Base-by-base conservation (phyloP, 495 filamentous ascomycete genomes). In the Neurospora sp. region DNA sequence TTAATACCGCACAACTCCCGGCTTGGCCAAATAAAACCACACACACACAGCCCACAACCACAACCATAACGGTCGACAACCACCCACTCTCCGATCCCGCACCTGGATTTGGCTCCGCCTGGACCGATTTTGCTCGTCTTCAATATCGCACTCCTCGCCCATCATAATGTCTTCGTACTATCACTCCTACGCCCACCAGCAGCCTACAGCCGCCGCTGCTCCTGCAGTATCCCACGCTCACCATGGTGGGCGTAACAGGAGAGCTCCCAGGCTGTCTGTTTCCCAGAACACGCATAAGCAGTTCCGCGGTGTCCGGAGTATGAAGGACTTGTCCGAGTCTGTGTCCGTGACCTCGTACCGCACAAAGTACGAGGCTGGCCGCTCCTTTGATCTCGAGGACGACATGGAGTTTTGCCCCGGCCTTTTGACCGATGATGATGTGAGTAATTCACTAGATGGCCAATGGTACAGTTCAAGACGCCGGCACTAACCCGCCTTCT, bases 301-400 rank as follows among this genome's bases (percentile, higher is more conserved):
- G 81, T 94, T 93, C 81, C 91, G 91, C 70, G 90, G 89, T 70
- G 89, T 92, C 40, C 87, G 92, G 79, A 94, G 90, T 77, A 93
- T 93, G 87, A 94, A 96, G 82, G 96, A 98, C 81, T 82, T 94
- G 70, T 92, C 90, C 76, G 94, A 97, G 78, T 86, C 90, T 68
- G 89, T 90, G 44, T 86, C 90, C 41, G 86, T 94, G 65, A 86
- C 86, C 68, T 89, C 90, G 73, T 97, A 93, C 83, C 91, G 94
- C 72, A 87, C 89, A 48, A 88, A 92, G 78, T 97, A 96, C 79
- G 94, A 98, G 81, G 92, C 94, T 75, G 93, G 91, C 61, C 90
- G 94, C 71, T 97, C 94, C 31, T 99, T 99, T 79, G 96, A 99
- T 76, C 85, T 99, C 76, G 95, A 98, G 76, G 96, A 99, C 79